Conservation (phyloP, 2,329 filamentous ascomycete species). For the Cladosporium sp. region DNA sequence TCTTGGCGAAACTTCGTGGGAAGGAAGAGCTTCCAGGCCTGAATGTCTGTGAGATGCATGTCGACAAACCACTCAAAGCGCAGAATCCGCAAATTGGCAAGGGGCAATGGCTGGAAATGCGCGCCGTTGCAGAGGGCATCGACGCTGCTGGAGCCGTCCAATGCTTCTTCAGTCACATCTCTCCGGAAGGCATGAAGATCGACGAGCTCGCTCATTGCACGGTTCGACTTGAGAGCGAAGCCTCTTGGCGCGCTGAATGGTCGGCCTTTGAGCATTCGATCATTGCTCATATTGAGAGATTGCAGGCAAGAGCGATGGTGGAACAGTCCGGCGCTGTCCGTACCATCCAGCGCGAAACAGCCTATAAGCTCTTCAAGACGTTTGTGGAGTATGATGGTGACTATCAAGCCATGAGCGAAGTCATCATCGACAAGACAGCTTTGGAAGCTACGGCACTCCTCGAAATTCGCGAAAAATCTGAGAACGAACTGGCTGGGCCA, state of each 20-base stretch:
- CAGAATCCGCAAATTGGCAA: slow-evolving; percentile 14
- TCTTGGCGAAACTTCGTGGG: slow-evolving; percentile 15
- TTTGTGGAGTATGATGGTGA: slow-evolving; percentile 23
- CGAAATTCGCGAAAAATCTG: slow-evolving; percentile 24
- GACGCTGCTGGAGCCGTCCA: slow-evolving; percentile 6
- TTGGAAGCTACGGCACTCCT: slow-evolving; percentile 26
- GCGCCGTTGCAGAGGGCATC: slow-evolving; percentile 11
- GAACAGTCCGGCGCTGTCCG: slow-evolving; percentile 14
- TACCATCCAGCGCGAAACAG: slow-evolving; percentile 16
- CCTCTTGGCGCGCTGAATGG: slow-evolving; percentile 21
- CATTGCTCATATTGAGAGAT: slow-evolving; percentile 15
- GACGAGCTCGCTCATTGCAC: slow-evolving; percentile 23
- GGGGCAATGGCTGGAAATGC: slow-evolving; percentile 25
- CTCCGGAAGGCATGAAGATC: slow-evolving; percentile 18
- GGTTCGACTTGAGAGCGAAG: slow-evolving; percentile 17
- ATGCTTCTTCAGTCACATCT: slow-evolving; percentile 21
- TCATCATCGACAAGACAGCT: slow-evolving; percentile 18
- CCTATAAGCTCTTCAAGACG: slow-evolving; percentile 22
- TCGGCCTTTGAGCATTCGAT: slow-evolving; percentile 14
- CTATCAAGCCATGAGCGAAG: slow-evolving; percentile 25
- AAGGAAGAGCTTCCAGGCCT: slow-evolving; percentile 16
- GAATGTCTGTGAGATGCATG: slow-evolving; percentile 22
- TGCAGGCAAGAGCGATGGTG: slow-evolving; percentile 14
- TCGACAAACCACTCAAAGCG: slow-evolving; percentile 24
- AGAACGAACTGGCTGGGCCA: slow-evolving; percentile 29